These are phyloP conservation scores for Tuber umbilicatum DNA, from an alignment of 495 filamentous ascomycete species.

Conservation along the genomic window DNA sequence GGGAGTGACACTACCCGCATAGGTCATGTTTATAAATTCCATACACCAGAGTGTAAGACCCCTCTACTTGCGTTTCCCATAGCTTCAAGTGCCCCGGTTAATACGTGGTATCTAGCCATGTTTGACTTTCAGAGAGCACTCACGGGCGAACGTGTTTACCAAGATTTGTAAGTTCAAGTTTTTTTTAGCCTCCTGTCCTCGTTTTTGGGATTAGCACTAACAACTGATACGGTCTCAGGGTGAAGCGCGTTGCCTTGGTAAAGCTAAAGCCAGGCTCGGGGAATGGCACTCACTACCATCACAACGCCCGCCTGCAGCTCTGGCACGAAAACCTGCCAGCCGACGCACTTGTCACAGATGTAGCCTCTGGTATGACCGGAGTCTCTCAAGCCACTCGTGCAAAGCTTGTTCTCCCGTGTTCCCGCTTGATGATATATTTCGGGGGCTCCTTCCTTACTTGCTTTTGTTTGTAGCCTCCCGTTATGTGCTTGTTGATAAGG, in stretches of 20 bases:
- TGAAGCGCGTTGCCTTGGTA: constrained; percentile 22
- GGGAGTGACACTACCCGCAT: constrained; percentile 9
- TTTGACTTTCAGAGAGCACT: constrained; percentile 18
- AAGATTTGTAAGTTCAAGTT: constrained; percentile 11
- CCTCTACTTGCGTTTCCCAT: neutral
- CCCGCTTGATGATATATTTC: constrained; percentile 24
- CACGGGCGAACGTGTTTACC: constrained; percentile 21
- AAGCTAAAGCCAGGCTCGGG: constrained; percentile 17
- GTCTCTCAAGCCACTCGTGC: constrained; percentile 15
- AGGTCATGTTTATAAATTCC: constrained; percentile 23
- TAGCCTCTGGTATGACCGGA: constrained; percentile 17
- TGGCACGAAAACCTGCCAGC: constrained; percentile 23
- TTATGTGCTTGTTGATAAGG: neutral
- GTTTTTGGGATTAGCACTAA: neutral
- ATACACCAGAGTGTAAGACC: constrained; percentile 9
- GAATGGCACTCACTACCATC: constrained; percentile 18
- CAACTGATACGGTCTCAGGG: neutral
- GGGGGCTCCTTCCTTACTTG: constrained; percentile 24
- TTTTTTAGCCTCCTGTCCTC: neutral
- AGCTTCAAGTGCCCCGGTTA: neutral
- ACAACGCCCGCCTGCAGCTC: constrained; percentile 20
- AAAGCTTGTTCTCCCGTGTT: constrained; percentile 21
- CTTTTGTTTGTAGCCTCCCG: constrained; percentile 10
- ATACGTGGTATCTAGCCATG: constrained; percentile 13
- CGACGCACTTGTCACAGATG: constrained; percentile 17